Conservation (phyloP, 2,329 filamentous ascomycete genomes). For the Ilyonectria destructans region DNA sequence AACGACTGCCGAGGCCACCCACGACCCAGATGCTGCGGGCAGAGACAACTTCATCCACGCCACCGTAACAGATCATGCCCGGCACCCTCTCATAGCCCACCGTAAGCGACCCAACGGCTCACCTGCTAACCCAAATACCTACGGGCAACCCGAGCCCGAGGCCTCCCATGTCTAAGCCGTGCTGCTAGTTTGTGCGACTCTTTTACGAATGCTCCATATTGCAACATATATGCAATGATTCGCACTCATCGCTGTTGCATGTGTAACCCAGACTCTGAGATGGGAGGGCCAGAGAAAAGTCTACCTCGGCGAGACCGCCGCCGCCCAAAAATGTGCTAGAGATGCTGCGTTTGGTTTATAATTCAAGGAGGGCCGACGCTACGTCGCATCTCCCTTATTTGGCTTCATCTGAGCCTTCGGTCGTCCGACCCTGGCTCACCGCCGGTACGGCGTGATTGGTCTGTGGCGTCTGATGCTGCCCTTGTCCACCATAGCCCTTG, state of each 20-base stretch:
- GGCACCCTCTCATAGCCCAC: conserved; percentile 33
- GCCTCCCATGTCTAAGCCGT: conserved; percentile 43
- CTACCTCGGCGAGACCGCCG: conserved; percentile 42
- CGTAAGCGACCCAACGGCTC: conserved; percentile 40
- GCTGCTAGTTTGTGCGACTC: conserved; percentile 36
- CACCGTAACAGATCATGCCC: conserved; percentile 26
- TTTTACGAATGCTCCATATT: conserved; percentile 43
- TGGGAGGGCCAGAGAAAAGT: conserved; percentile 44
- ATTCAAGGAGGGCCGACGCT: conserved; percentile 31
- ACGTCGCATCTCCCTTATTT: conserved; percentile 56
- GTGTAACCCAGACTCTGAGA: conserved; percentile 41
- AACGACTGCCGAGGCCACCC: conserved; percentile 5
- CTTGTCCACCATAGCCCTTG: conserved; percentile 66
- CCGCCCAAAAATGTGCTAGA: conserved; percentile 45
- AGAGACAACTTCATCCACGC: conserved; percentile 31
- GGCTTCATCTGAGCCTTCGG: conserved; percentile 62
- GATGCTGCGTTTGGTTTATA: conserved; percentile 43
- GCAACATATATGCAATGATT: conserved; percentile 44
- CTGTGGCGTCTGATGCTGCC: conserved; percentile 59
- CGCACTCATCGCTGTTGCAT: conserved; percentile 40
- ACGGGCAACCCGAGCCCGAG: conserved; percentile 32
- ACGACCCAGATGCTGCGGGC: conserved; percentile 1
- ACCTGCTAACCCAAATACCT: conserved; percentile 40
- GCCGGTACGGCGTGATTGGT: conserved; percentile 55
- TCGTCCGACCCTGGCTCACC: conserved; percentile 51